Base-by-base conservation (phyloP, 2,329 filamentous ascomycete genomes). In the Aspergillus sp. region DNA sequence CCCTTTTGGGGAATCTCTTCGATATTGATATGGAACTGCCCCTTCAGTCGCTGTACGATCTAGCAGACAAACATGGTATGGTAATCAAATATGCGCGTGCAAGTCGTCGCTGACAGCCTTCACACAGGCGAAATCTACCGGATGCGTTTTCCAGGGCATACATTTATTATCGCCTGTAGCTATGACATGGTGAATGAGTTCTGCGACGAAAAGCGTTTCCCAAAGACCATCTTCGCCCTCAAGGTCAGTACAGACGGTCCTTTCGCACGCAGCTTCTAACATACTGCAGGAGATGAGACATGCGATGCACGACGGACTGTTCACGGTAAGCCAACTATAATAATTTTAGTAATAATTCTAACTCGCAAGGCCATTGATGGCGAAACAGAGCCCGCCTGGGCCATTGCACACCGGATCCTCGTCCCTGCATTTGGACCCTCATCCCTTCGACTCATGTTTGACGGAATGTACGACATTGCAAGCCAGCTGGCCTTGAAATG, bases 341-440 rank as follows among this genome's bases (percentile, higher is more conserved):
- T 1, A 3, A 8, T 27, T 27, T 2, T 27, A 15, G 14, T 37
- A 1, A 37, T 15, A 37, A 37, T 15, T 37, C 33, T 37, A 37
- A 37, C 33, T 12, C 11, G 33, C 2, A 44, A 15, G 47, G 47
- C 47, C 47, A 35, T 50, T n/a, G 27, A 35, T n/a, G 47, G 47
- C n/a, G 31, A 50, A 8, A 39, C 17, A 14, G 47, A 50, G 25
- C 25, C 15, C 4, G 15, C 14, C 31, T 50, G 47, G 47, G 47
- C 14, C 25, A 33, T 50, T 9, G 52, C 51, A 3, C 51, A 53
- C 31, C 19, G 51, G 4, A 31, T 53, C 19, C 40, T 53, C 15
- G 40, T 53, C 39, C 51, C 51, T 7, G 51, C 51, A n/a, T 53
- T 53, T 19, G 51, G 51, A 23, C 51, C 51, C n/a, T 33, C 31